These are phyloP conservation scores for Metarhizium sp. DNA, from an alignment of 2,329 filamentous ascomycete genomes.

Conservation along the genomic window DNA sequence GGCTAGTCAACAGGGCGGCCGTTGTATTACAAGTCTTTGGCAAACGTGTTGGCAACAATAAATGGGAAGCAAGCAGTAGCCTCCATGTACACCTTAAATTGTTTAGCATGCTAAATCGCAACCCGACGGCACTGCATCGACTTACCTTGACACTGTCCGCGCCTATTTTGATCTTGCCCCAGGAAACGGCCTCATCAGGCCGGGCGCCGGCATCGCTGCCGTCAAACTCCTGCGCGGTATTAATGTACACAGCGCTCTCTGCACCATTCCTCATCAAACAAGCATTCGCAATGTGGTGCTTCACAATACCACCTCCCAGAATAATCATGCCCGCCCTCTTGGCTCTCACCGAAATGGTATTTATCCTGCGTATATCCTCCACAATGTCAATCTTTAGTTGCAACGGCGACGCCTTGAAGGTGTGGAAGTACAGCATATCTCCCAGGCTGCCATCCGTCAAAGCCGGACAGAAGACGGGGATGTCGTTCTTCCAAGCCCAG, in stretches of 20 bases:
- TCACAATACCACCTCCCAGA: slow-evolving; percentile 86
- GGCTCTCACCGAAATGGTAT: slow-evolving; percentile 81
- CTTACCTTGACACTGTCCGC: slow-evolving; percentile 82
- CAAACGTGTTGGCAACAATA: slow-evolving; percentile 59
- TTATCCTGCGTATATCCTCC: slow-evolving; percentile 86
- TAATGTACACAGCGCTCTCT: slow-evolving; percentile 94
- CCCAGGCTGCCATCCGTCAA: slow-evolving; percentile 91
- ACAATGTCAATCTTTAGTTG: slow-evolving; percentile 86
- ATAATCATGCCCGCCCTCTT: slow-evolving; percentile 92
- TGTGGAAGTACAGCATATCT: slow-evolving; percentile 98
- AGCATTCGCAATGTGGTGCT: slow-evolving; percentile 97
- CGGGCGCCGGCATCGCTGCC: slow-evolving; percentile 91
- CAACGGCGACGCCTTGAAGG: slow-evolving; percentile 75
- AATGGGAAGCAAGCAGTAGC: slow-evolving; percentile 57
- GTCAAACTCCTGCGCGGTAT: slow-evolving; percentile 95
- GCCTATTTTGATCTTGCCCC: slow-evolving; percentile 93
- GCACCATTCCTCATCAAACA: slow-evolving; percentile 96
- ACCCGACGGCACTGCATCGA: background rate
- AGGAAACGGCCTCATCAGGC: slow-evolving; percentile 93
- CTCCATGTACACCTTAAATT: slow-evolving; percentile 49
- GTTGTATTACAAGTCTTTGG: slow-evolving; percentile 33
- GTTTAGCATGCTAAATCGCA: background rate
- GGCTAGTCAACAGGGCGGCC: background rate
- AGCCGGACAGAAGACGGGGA: slow-evolving; percentile 93
- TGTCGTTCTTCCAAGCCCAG: slow-evolving; percentile 95